phyloP scores from a whole-genome alignment of 169 alveolate genomes.

The Plasmodium reichenowi region DNA sequence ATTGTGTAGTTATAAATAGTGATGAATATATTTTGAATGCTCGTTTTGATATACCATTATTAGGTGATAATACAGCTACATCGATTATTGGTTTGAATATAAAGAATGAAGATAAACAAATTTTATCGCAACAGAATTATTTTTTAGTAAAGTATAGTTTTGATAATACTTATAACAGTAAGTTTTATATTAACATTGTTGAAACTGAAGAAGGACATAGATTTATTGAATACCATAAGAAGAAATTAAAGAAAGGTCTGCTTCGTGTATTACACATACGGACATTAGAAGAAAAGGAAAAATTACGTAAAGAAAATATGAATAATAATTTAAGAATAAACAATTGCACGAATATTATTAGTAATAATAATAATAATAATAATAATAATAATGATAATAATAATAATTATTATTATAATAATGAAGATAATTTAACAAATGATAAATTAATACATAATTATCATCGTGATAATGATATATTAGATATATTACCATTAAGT shows the following conservation, averaged over 20 bases:
- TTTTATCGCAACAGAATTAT: slow-evolving; percentile 58
- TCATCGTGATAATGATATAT: slow-evolving; percentile 49
- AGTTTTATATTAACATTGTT: slow-evolving; percentile 62
- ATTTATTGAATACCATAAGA: slow-evolving; percentile 72
- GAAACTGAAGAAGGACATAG: slow-evolving; percentile 76
- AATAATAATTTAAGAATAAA: slow-evolving; percentile 8
- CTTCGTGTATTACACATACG: slow-evolving; percentile 47
- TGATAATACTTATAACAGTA: slow-evolving; percentile 74
- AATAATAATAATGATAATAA: background rate
- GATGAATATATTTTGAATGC: slow-evolving; percentile 76
- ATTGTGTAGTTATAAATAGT: slow-evolving; percentile 74
- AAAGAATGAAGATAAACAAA: slow-evolving; percentile 57
- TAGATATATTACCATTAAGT: slow-evolving; percentile 77
- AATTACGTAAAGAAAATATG: slow-evolving; percentile 39
- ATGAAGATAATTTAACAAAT: slow-evolving; percentile 6
- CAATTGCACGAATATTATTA: background rate
- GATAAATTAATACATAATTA: slow-evolving; percentile 20
- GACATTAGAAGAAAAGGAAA: slow-evolving; percentile 71
- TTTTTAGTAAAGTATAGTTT: slow-evolving; percentile 71
- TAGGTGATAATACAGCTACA: slow-evolving; percentile 73
- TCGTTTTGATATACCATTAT: slow-evolving; percentile 72
- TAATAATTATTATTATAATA: background rate
- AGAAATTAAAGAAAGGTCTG: slow-evolving; percentile 63
- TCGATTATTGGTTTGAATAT: slow-evolving; percentile 74
- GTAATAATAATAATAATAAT: slow-evolving; percentile 2